Evolutionary conservation across 371 early-diverging fungal species (phyloP), one percentile per base, ranked within the genome.

Genomic region (Apophysomyces ossiformis): DNA sequence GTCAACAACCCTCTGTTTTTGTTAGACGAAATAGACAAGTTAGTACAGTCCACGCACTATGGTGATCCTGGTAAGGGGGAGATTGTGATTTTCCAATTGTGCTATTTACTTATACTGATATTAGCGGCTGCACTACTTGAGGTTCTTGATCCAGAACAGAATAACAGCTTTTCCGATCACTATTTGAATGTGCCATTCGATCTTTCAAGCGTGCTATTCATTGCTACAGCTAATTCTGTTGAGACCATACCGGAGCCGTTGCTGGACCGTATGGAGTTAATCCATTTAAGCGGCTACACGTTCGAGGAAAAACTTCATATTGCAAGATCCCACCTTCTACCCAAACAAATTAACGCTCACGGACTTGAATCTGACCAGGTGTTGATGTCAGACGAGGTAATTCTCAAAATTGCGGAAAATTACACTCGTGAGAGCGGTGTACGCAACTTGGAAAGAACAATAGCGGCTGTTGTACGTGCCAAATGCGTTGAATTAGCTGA

Each of bases 361-460:
- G 94, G 96, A 0, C 66, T 92, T 15, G 58, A 60, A 15, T 47
- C 65, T 7, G 74, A 72, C 0, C 75, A 88, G 21, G 71, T 95
- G 4, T 21, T 46, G 1, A 69, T 78, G 16, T 5, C 58, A 0
- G 86, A 92, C 63, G 81, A 79, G 9, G 84, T 85, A 0, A 66
- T 94, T 1, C 59, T 84, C 57, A 81, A 83, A 45, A 76, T 94
- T 11, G 86, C 87, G 5, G 87, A 84, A 1, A 85, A 86, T 0
- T 95, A 93, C 68, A 93, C 93, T 5, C 69, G 90, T 11, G 96
- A 96, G 75, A 89, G 92, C 36, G 96, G 96, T 15, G 96, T 96
- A 0, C 87, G 95, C 35, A 83, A 80, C 16, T 70, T 96, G 13
- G 92, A 95, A 58, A 83, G 93, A 13, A 87, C 87, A 47, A 76